Percentiles rank a stretch among this genome's conserved stretches.
Evolutionary conservation across 2,329 filamentous ascomycete species (phyloP).

Genomic region (Colletotrichum gigasporum): DNA sequence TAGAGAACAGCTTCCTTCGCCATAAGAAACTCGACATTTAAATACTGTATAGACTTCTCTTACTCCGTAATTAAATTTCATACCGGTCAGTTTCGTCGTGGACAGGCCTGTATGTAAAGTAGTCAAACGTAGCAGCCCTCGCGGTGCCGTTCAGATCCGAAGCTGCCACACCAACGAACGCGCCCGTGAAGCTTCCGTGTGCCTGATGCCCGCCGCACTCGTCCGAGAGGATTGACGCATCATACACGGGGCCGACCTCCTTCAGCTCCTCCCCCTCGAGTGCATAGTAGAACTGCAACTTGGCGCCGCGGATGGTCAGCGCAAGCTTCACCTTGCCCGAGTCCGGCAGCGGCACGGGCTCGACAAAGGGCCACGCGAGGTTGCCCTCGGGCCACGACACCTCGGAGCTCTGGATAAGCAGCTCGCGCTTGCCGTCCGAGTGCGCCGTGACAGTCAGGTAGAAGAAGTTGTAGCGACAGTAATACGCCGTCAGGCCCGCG

Average conservation of each 20-base stretch:
- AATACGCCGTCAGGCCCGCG: slow-evolving; percentile 69
- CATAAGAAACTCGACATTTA: too few relatives aligned
- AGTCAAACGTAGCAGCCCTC: slow-evolving; percentile 57
- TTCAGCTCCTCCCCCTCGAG: slow-evolving; percentile 54
- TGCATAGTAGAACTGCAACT: slow-evolving; percentile 66
- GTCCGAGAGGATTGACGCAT: slow-evolving; percentile 68
- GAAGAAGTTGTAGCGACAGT: slow-evolving; percentile 73
- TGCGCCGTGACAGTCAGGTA: slow-evolving; percentile 68
- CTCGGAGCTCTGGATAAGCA: slow-evolving; percentile 66
- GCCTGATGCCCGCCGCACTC: slow-evolving; percentile 70
- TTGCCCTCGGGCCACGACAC: slow-evolving; percentile 62
- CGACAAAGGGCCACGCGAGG: slow-evolving; percentile 52
- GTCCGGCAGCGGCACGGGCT: slow-evolving; percentile 59
- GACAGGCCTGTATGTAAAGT: slow-evolving; percentile 61
- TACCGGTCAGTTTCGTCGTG: slow-evolving; percentile 59
- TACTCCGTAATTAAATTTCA: slow-evolving; percentile 45
- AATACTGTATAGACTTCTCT: too few relatives aligned
- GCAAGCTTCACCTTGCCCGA: slow-evolving; percentile 64
- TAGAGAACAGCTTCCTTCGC: too few relatives aligned
- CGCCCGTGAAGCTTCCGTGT: slow-evolving; percentile 72
- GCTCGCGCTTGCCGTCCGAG: slow-evolving; percentile 64
- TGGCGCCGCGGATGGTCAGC: slow-evolving; percentile 58
- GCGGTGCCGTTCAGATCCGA: slow-evolving; percentile 65
- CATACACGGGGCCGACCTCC: slow-evolving; percentile 63
- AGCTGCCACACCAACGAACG: slow-evolving; percentile 65